Evolutionary conservation across 257 asterid genomes (phyloP), one percentile per base, ranked within the genome.

Genomic region (Solanum appendiculatum): DNA sequence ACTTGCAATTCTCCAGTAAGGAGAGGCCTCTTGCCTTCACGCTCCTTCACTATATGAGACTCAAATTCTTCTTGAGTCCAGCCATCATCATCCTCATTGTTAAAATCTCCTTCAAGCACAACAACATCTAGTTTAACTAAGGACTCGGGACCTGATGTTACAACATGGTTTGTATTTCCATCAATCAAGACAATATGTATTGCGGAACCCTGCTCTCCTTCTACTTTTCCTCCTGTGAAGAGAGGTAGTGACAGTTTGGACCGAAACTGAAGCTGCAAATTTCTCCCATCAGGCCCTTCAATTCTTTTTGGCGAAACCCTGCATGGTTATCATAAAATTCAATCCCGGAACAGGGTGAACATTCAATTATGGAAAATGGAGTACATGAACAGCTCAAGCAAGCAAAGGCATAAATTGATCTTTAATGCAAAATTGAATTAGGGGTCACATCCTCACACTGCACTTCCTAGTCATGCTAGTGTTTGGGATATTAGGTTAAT

Each of bases 11-110:
- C 98, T 87, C 99, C 99, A 63, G 87, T 89, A 74, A 96, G 94
- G 87, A 96, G 98, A 31, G 99, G 99, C 89, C 99, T 92, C 92
- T 94, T 96, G 64, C 98, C 99, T 89, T 95, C 98, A 29, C 99
- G 98, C 88, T 95, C 98, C 89, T 89, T 96, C 87, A 96, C 98
- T 44, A 94, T 89, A 86, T 95, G 98, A 86, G 98, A 95, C 89
- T 93, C 98, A 73, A 96, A 96, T 68, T 92, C 95, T 89, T 96
- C 99, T 85, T 87, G 90, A 88, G 89, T 92, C 99, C 99, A 95
- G 54, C 94, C 95, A 48, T 95, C 98, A 33, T 93, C 98, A 86
- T 95, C 98, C 90, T 94, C 99, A 64, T 89, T 90, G 90, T 94
- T 94, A 90, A 96, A 95, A 89, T 95, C 99, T 83, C 98, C 99